Conservation (phyloP, 1,139 yeast species). For the Neolecta irregularis region DNA sequence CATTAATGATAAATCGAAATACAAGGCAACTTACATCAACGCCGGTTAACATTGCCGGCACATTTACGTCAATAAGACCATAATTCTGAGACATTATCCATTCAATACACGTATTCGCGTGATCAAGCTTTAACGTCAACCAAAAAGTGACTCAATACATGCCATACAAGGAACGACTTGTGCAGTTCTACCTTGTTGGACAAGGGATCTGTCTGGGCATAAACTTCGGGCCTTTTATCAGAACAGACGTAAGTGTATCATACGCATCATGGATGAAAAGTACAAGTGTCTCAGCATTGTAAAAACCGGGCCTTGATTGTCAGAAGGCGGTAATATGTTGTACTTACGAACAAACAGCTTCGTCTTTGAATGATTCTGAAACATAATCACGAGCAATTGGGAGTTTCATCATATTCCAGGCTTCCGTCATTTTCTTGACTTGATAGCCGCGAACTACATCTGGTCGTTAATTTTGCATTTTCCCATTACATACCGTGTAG, state of each 20-base stretch:
- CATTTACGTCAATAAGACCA: slow-evolving; percentile 71
- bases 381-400: slow-evolving; percentile 46
- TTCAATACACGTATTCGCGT: slow-evolving; percentile 38
- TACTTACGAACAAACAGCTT: slow-evolving; percentile 39
- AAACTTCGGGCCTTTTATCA: slow-evolving; percentile 44
- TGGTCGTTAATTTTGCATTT: slow-evolving; percentile 20
- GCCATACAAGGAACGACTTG: slow-evolving; percentile 39
- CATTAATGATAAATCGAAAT: not conserved
- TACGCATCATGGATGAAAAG: slow-evolving; percentile 69
- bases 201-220: slow-evolving; percentile 75
- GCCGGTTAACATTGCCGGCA: slow-evolving; percentile 36
- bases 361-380: slow-evolving; percentile 43
- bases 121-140: slow-evolving; percentile 30
- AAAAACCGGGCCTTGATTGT: slow-evolving; percentile 43
- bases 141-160: not conserved
- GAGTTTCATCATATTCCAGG: slow-evolving; percentile 45
- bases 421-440: slow-evolving; percentile 38
- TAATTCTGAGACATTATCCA: slow-evolving; percentile 46
- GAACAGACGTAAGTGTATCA: not conserved
- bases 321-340: not conserved
- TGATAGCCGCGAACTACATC: slow-evolving; percentile 67
- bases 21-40: slow-evolving; percentile 14
- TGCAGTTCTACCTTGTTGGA: slow-evolving; percentile 64
- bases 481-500: slow-evolving; percentile 10
- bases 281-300: slow-evolving; percentile 45